phyloP scores from a whole-genome alignment of 2,329 filamentous ascomycete species.

The Clarireedia sp. region DNA sequence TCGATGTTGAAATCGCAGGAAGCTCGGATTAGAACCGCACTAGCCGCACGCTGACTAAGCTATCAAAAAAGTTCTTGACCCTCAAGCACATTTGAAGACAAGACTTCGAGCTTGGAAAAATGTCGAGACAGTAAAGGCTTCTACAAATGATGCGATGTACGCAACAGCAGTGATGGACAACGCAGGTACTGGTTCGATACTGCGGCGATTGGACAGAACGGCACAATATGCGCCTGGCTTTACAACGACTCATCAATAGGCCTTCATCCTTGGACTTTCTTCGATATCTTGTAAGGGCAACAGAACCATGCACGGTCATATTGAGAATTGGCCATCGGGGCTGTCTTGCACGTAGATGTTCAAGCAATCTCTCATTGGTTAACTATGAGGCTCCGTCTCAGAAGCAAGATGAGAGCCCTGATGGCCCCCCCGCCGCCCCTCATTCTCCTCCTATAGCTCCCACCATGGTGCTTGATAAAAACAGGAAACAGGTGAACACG shows the following conservation, averaged over 20 bases:
- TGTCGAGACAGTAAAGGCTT: neutral
- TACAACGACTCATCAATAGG: conserved; percentile 26
- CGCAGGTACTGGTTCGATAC: neutral
- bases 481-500: neutral
- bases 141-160: neutral
- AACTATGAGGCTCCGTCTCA: no score
- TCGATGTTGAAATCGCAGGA: conserved; percentile 9
- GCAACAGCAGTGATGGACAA: conserved; percentile 2
- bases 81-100: neutral
- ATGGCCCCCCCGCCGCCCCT: neutral
- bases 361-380: no score
- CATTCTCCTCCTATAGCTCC: neutral
- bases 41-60: conserved; percentile 17
- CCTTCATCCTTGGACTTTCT: conserved; percentile 24
- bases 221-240: conserved; percentile 16
- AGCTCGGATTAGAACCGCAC: conserved; percentile 6
- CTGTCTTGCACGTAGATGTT: no score
- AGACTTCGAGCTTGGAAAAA: neutral
- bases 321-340: no score
- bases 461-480: neutral
- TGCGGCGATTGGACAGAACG: conserved; percentile 2
- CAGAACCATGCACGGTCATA: neutral
- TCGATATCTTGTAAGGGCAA: conserved; percentile 15
- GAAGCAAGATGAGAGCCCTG: neutral
- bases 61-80: neutral